A percentile compares a stretch with the other conserved stretches of the same genome.
Conservation (phyloP, 176 grass and related monocot species). For the Juncus inflexus region DNA sequence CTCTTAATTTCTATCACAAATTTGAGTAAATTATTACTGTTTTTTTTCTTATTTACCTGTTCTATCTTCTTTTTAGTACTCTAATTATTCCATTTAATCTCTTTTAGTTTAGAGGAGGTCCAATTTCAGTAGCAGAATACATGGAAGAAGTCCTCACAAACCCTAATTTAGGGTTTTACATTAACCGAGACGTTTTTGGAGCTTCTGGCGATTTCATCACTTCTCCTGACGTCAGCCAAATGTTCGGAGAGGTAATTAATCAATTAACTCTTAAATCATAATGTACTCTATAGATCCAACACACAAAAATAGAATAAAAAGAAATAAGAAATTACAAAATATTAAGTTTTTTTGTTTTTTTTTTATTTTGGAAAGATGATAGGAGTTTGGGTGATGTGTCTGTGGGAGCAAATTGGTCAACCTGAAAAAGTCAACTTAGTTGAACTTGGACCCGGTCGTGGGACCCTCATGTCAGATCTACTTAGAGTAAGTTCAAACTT, state of each 20-base stretch:
- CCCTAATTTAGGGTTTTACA: conserved; percentile 77
- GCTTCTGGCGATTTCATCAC: conserved; percentile 81
- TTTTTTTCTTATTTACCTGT: too few species aligned
- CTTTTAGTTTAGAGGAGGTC: conserved; percentile 81
- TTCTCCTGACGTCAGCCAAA: conserved; percentile 93
- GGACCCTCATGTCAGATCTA: conserved; percentile 84
- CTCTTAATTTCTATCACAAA: not conserved
- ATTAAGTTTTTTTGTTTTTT: conserved; percentile 10
- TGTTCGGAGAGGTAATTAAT: conserved; percentile 92
- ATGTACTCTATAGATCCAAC: not conserved
- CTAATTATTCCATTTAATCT: conserved; percentile 4
- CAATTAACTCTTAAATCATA: conserved; percentile 8
- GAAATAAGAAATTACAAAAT: not conserved
- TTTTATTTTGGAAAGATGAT: conserved; percentile 47
- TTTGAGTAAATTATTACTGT: not conserved
- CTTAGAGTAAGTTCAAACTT: conserved; percentile 44
- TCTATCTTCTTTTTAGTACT: not conserved
- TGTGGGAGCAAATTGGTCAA: conserved; percentile 90
- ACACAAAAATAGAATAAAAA: too few species aligned
- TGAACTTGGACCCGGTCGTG: conserved; percentile 87
- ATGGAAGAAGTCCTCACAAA: conserved; percentile 98
- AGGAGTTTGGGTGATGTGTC: conserved; percentile 80
- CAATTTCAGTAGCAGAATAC: conserved; percentile 85
- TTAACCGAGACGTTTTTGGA: conserved; percentile 86
- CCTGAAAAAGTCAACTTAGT: conserved; percentile 79